phyloP scores from a whole-genome alignment of 495 filamentous ascomycete species.

The Aspergillus campestris region DNA sequence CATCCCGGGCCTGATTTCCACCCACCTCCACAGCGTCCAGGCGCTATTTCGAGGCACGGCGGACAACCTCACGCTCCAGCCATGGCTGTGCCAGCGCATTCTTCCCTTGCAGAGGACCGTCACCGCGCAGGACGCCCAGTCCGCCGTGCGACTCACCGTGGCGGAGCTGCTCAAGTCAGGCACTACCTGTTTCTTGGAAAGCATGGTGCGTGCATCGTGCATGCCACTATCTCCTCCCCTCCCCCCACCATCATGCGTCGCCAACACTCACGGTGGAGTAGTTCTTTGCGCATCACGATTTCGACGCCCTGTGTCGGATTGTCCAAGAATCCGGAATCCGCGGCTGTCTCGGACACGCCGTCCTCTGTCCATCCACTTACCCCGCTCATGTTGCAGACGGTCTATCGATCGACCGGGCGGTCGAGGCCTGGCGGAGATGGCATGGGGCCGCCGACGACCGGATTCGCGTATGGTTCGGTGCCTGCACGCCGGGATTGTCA shows the following conservation, averaged over 20 bases:
- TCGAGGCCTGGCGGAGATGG: conserved; percentile 42
- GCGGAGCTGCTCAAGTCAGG: conserved; percentile 39
- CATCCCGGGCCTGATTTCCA: conserved; percentile 36
- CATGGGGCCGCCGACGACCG: conserved; percentile 37
- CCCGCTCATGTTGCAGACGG: conserved; percentile 36
- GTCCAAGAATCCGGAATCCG: conserved; percentile 42
- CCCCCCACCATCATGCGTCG: too few species aligned
- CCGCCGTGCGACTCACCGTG: conserved; percentile 35
- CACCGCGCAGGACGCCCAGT: conserved; percentile 31
- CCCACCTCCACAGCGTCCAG: conserved; percentile 36
- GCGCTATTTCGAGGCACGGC: conserved; percentile 34
- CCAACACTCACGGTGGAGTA: too few species aligned
- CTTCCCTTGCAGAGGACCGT: conserved; percentile 29
- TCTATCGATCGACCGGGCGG: conserved; percentile 30
- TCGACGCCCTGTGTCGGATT: conserved; percentile 36
- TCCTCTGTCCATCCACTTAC: conserved; percentile 41
- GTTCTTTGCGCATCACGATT: conserved; percentile 38
- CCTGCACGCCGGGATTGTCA: conserved; percentile 40
- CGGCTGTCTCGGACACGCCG: conserved; percentile 37
- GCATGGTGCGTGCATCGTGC: too few species aligned
- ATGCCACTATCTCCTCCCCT: too few species aligned
- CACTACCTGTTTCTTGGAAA: conserved; percentile 39
- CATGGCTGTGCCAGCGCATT: conserved; percentile 35
- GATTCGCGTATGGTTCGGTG: conserved; percentile 44
- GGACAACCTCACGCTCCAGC: conserved; percentile 32